These are phyloP conservation scores for Aegilops sharonensis DNA, from an alignment of 176 grass and related monocot genomes.

Conservation along the genomic window DNA sequence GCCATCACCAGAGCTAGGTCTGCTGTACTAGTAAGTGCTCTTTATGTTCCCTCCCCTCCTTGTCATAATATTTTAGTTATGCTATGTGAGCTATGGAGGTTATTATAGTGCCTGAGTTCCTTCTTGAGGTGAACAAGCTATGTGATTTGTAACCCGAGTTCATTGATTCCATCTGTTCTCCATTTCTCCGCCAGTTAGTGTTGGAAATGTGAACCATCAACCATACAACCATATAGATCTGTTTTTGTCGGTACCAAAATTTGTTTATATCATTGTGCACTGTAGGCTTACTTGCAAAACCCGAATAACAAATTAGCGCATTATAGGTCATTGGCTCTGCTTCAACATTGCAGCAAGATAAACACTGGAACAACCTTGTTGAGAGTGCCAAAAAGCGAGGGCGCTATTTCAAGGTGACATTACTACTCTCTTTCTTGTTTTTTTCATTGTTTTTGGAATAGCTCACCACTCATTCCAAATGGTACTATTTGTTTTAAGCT, in stretches of 20 bases:
- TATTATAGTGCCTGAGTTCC: neutral
- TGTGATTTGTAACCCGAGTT: conserved; percentile 24
- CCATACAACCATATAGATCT: neutral
- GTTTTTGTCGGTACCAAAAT: neutral
- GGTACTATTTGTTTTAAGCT: neutral
- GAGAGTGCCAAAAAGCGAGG: conserved; percentile 76
- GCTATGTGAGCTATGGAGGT: neutral
- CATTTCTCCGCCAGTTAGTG: neutral
- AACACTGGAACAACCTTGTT: conserved; percentile 87
- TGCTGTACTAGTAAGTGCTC: conserved; percentile 62
- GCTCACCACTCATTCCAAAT: too few relatives aligned
- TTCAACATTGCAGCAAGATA: conserved; percentile 77
- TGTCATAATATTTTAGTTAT: neutral
- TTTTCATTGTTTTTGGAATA: too few relatives aligned
- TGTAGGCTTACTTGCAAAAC: conserved; percentile 7
- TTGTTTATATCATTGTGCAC: neutral
- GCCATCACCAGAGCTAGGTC: conserved; percentile 93
- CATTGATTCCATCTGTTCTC: neutral
- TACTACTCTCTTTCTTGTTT: neutral
- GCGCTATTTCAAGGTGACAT: conserved; percentile 54
- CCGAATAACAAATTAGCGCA: conserved; percentile 26
- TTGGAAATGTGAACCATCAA: neutral
- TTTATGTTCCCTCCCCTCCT: neutral
- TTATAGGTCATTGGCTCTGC: conserved; percentile 81
- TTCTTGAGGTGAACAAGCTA: neutral